Evolutionary conservation across 106 monocot species (phyloP).

Genomic region (Dendrobium nobile): DNA sequence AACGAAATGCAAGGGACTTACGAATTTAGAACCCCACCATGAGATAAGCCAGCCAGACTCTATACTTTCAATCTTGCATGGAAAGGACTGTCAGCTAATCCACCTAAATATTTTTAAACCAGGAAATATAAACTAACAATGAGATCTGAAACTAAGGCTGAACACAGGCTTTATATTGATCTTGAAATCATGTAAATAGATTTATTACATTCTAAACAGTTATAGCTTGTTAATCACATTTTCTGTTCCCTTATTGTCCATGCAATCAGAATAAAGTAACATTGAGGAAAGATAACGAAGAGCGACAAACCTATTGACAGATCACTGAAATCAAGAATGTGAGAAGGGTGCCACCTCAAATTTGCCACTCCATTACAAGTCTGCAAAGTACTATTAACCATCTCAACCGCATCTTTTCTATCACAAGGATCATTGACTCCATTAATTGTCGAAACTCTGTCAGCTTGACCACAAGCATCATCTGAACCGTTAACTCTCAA

Average conservation of each 20-base stretch:
- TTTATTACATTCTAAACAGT: not conserved
- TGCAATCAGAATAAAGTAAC: not conserved
- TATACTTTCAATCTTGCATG: too few species aligned
- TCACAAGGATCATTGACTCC: not conserved
- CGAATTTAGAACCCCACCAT: too few species aligned
- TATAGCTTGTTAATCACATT: not conserved
- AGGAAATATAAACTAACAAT: not conserved
- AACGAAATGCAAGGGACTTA: too few species aligned
- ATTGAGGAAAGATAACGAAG: not conserved
- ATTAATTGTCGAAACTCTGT: not conserved
- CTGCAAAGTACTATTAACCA: conserved; percentile 18
- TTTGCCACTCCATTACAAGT: conserved; percentile 16
- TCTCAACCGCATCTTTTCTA: not conserved
- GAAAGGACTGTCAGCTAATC: too few species aligned
- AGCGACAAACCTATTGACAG: conserved; percentile 54
- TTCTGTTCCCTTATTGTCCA: not conserved
- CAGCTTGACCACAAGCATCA: conserved; percentile 14
- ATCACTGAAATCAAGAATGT: conserved; percentile 83
- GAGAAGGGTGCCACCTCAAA: conserved; percentile 41
- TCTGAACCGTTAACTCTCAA: conserved; percentile 11
- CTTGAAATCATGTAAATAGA: not conserved
- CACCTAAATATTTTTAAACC: too few species aligned
- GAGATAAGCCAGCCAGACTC: too few species aligned
- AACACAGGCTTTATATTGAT: not conserved
- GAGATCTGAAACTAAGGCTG: not conserved